Base-by-base conservation (phyloP, 1,139 yeast genomes). In the Yamadazyma jaroonii region DNA sequence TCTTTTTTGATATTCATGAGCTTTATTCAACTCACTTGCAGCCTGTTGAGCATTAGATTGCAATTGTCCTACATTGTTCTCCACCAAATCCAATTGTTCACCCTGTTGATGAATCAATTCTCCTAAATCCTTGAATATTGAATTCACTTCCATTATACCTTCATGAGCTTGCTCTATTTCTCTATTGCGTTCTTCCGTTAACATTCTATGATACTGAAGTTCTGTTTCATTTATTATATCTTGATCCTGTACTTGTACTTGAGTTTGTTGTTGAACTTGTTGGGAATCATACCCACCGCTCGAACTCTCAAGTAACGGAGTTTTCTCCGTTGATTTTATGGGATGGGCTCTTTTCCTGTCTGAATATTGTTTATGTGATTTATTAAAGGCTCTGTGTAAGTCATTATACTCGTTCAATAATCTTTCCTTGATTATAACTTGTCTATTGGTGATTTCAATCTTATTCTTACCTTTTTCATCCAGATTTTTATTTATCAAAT, bases 31-130 rank as follows among this genome's bases (percentile, higher is more conserved):
- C 52, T 88, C 94, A 22, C 75, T 71, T 25, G 79, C 73, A 0
- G 96, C 96, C 42, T 73, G 75, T 40, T 81, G 83, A 9, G 88
- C 74, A 49, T 86, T 83, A 17, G 70, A 73, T n/a, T 81, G 79
- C 40, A 84, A 64, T 40, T 74, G 78, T 21, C 80, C 62, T 35
- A 89, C 70, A 56, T 88, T 88, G 42, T 84, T 88, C 52, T 88
- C 96, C 12, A 89, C 79, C 0, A 88, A 77, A 54, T 87, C 95
- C 21, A 89, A 72, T 47, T 85, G 90, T 28, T 77, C 81, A 4
- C 96, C 96, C 56, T 89, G 97, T 54, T 86, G 92, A 38, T 74
- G 71, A 1, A 89, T 94, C 48, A 89, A 62, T 29, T 79, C 74
- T 11, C 89, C 89, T 44, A 89, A 62, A 50, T 88, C 96, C 47